phyloP scores from a whole-genome alignment of 2,329 filamentous ascomycete species.

The Hymenoscyphus fructigenus region DNA sequence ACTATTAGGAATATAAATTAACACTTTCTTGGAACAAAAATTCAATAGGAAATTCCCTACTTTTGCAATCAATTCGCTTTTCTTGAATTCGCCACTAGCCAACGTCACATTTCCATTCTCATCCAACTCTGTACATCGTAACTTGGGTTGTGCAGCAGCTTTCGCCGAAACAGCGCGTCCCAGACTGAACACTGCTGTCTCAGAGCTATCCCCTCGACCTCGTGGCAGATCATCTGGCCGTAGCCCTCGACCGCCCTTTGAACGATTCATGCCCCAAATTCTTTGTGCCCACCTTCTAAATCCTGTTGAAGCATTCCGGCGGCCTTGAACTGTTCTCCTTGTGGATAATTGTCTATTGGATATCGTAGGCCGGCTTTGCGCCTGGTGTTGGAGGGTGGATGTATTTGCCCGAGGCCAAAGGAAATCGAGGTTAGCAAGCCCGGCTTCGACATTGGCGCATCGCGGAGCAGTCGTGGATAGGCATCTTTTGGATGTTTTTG shows the following conservation, averaged over 20 bases:
- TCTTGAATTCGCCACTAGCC: conserved; percentile 94
- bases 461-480: conserved; percentile 25
- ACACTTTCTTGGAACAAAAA: conserved; percentile 11
- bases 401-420: conserved; percentile 24
- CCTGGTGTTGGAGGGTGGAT: conserved; percentile 8
- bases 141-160: conserved; percentile 76
- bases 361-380: neutral
- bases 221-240: conserved; percentile 60
- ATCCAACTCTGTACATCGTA: conserved; percentile 94
- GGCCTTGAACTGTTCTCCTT: conserved; percentile 7
- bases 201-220: conserved; percentile 55
- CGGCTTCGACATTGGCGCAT: conserved; percentile 25
- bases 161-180: conserved; percentile 71
- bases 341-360: neutral
- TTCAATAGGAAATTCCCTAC: conserved; percentile 45
- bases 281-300: conserved; percentile 28
- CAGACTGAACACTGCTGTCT: conserved; percentile 64
- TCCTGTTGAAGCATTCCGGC: conserved; percentile 24
- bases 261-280: conserved; percentile 25
- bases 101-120: conserved; percentile 88
- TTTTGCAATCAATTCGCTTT: conserved; percentile 94
- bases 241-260: conserved; percentile 38
- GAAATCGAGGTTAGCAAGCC: conserved; percentile 31
- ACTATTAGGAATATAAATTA: conserved; percentile 50
- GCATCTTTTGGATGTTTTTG: conserved; percentile 21